Evolutionary conservation across 176 grass and related monocot species (phyloP).

Genomic region (Oryza australiensis): DNA sequence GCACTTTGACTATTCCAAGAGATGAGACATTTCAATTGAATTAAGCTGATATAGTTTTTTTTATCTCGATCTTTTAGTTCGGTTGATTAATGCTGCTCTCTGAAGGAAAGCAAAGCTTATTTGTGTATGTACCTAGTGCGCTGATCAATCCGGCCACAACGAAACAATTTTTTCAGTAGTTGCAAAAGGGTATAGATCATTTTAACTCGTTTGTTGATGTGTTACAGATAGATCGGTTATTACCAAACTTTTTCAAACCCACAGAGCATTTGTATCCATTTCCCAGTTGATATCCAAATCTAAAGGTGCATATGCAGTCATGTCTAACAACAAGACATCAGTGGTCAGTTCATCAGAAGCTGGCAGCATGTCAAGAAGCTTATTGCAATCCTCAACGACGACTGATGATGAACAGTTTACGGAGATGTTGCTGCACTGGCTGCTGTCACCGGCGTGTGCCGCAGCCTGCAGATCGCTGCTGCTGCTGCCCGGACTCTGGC

Average conservation of each 20-base stretch:
- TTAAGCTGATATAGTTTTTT: not conserved
- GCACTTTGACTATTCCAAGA: not conserved
- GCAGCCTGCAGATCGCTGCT: not conserved
- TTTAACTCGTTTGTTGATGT: not conserved
- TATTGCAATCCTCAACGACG: not conserved
- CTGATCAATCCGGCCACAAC: too few species aligned
- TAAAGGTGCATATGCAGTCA: not conserved
- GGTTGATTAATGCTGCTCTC: not conserved
- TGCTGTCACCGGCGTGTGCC: not conserved
- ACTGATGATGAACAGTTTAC: slow-evolving; percentile 9
- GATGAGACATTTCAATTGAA: not conserved
- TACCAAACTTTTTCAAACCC: slow-evolving; percentile 3
- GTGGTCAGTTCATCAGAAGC: not conserved
- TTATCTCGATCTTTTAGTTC: not conserved
- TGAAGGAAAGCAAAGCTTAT: not conserved
- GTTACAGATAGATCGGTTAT: not conserved
- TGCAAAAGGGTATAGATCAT: too few species aligned
- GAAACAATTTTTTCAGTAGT: too few species aligned
- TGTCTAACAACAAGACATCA: too few species aligned
- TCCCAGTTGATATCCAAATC: not conserved
- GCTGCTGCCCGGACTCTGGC: not conserved
- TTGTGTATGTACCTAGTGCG: too few species aligned
- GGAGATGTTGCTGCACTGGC: slow-evolving; percentile 9
- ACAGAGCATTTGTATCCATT: not conserved
- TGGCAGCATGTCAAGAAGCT: slow-evolving; percentile 12